Evolutionary conservation across 306 rosid species (phyloP).

Genomic region (Astragalus glycyphyllos): DNA sequence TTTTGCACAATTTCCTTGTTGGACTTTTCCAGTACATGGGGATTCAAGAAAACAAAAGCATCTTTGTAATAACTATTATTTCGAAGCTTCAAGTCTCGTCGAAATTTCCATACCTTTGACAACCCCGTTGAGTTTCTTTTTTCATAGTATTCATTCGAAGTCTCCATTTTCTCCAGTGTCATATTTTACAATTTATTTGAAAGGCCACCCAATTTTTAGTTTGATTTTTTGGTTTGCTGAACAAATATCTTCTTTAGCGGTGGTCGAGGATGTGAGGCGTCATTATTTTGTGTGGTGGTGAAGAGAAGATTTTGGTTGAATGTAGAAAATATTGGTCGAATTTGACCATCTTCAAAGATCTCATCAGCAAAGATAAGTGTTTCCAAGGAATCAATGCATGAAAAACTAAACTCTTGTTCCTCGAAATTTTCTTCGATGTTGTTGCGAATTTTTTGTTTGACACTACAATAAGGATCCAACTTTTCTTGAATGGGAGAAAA

Average conservation of each 20-base stretch:
- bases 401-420: too few relatives aligned
- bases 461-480: too few relatives aligned
- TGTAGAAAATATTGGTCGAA: constrained; percentile 49
- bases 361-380: constrained; percentile 60
- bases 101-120: neutral
- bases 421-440: too few relatives aligned
- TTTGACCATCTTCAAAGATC: constrained; percentile 60
- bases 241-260: too few relatives aligned
- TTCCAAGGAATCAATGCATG: constrained; percentile 39
- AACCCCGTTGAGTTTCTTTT: constrained; percentile 37
- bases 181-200: constrained; percentile 4
- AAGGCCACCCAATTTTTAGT: too few relatives aligned
- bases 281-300: neutral
- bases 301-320: constrained; percentile 49
- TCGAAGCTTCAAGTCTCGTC: too few relatives aligned
- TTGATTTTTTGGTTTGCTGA: too few relatives aligned
- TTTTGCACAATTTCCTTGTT: constrained; percentile 52
- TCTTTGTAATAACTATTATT: neutral
- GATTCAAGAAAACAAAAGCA: neutral
- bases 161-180: neutral
- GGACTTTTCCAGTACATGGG: constrained; percentile 12
- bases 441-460: too few relatives aligned
- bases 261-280: too few relatives aligned
- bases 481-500: neutral
- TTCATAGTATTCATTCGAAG: constrained; percentile 18